phyloP scores from a whole-genome alignment of 768 basidiomycete genomes.

The Trametes meyenii region DNA sequence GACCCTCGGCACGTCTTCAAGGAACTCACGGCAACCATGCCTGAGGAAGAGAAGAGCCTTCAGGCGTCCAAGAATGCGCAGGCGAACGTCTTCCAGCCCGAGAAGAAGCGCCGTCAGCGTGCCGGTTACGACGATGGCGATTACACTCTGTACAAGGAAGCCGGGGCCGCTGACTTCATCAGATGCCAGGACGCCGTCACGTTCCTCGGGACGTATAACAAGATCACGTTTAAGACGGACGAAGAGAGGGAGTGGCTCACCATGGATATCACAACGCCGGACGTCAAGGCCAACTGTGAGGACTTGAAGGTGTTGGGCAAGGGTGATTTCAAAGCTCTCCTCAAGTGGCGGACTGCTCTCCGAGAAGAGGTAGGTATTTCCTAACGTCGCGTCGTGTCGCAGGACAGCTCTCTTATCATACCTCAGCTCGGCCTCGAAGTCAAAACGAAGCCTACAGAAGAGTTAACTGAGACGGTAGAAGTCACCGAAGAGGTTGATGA shows the following conservation, averaged over 20 bases:
- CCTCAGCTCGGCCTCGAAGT: constrained; percentile 80
- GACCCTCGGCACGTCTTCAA: constrained; percentile 98
- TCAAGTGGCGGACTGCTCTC: constrained; percentile 88
- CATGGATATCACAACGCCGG: constrained; percentile 70
- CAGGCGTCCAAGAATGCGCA: constrained; percentile 67
- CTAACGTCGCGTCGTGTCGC: background rate
- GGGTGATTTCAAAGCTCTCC: constrained; percentile 90
- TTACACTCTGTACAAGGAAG: constrained; percentile 82
- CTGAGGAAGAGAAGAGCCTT: constrained; percentile 51
- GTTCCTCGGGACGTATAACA: constrained; percentile 76
- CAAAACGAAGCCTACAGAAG: constrained; percentile 72
- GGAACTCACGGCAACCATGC: constrained; percentile 62
- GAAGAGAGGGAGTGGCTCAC: constrained; percentile 90
- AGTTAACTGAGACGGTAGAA: constrained; percentile 72
- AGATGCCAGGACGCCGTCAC: constrained; percentile 70
- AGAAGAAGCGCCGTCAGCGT: constrained; percentile 91
- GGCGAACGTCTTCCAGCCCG: constrained; percentile 95
- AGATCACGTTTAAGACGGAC: constrained; percentile 74
- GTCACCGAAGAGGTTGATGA: constrained; percentile 75
- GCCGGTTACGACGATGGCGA: constrained; percentile 96
- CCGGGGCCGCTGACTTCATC: constrained; percentile 73
- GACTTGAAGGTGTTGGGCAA: constrained; percentile 98
- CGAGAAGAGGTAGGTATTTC: constrained; percentile 82
- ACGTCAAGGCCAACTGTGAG: constrained; percentile 80
- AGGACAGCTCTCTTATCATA: background rate